Conservation (phyloP, 116 monocot species). For the Posidonia oceanica region DNA sequence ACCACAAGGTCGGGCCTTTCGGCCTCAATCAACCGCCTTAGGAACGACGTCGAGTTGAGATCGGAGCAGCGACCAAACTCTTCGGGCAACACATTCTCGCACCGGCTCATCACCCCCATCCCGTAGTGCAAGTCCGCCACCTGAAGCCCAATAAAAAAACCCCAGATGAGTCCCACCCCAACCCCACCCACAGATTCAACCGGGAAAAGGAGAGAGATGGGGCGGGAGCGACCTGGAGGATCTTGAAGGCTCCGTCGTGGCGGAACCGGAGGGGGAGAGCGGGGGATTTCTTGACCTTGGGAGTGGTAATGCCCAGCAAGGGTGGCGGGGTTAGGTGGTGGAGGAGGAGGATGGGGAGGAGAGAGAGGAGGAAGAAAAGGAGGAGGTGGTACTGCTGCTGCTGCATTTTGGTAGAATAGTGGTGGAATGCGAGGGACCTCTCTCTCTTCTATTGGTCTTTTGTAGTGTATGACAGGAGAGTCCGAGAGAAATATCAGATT, state of each 20-base stretch:
- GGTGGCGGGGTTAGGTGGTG: neutral
- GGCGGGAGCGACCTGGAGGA: conserved; percentile 44
- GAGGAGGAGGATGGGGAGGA: neutral
- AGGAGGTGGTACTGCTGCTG: neutral
- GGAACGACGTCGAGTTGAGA: conserved; percentile 70
- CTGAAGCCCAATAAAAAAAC: conserved; percentile 1
- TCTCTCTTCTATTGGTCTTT: too few relatives aligned
- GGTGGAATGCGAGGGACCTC: too few relatives aligned
- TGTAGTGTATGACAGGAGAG: too few relatives aligned
- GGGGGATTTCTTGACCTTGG: conserved; percentile 39
- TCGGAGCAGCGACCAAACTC: conserved; percentile 51
- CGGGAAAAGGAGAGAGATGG: neutral
- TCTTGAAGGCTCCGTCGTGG: conserved; percentile 79
- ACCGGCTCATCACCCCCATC: conserved; percentile 41
- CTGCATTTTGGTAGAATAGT: too few relatives aligned
- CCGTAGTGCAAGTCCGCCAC: conserved; percentile 30
- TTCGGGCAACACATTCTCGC: conserved; percentile 39
- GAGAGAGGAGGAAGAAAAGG: neutral
- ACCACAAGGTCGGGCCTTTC: conserved; percentile 82
- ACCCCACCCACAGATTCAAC: neutral
- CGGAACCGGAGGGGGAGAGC: conserved; percentile 81
- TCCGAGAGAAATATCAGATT: too few relatives aligned
- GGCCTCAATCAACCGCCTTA: conserved; percentile 37
- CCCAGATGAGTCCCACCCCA: neutral
- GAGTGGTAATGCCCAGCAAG: conserved; percentile 7